Base-by-base conservation (phyloP, 768 basidiomycete species). In the Boletus pseudo-olivaceus region DNA sequence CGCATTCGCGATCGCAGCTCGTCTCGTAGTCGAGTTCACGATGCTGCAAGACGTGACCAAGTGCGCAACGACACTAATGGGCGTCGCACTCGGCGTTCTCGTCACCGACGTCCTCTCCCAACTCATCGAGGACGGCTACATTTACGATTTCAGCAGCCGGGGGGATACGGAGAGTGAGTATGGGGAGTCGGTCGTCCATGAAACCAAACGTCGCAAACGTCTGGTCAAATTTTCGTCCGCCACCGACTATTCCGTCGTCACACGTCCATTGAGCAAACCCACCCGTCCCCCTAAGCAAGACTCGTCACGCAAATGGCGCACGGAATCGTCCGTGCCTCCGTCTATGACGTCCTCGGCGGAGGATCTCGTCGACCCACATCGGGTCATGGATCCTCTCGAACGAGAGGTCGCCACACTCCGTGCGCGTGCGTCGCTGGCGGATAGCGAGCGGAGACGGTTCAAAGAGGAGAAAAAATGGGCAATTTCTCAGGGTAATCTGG, bases 401-500 rank as follows among this genome's bases (percentile, higher is more conserved):
- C 82, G 87, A 30, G 87, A 90, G 62, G 79, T 91, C n/a, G 84
- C 85, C 32, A 75, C 81, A 14, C 77, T 93, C 20, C 80, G 89
- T 45, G 83, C 88, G 44, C 81, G 88, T 27, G 90, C 90, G 8
- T 85, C 88, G 19, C 71, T 90, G 54, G 90, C 91, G 26, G 91
- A 91, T 61, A 90, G 84, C 56, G 90, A 93, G 70, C 81, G 88
- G 19, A 79, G 91, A 38, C 78, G 89, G 51, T 88, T 84, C 73
- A 88, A 84, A 74, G 91, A 93, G 71, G 91, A 93, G 71, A 79
- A 83, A 59, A 90, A 91, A 67, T 93, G 91, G 91, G 91, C 91
- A 1, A 66, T 85, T 37, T 87, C 87, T 19, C 84, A 87, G 66
- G 89, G 89, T 0, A 90, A 93, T 65, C 56, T 74, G 41, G 83